A percentile compares a stretch with the other conserved stretches of the same genome.
Evolutionary conservation across 1,284 basidiomycete genomes (phyloP).

Genomic region (Ganoderma lingzhi): DNA sequence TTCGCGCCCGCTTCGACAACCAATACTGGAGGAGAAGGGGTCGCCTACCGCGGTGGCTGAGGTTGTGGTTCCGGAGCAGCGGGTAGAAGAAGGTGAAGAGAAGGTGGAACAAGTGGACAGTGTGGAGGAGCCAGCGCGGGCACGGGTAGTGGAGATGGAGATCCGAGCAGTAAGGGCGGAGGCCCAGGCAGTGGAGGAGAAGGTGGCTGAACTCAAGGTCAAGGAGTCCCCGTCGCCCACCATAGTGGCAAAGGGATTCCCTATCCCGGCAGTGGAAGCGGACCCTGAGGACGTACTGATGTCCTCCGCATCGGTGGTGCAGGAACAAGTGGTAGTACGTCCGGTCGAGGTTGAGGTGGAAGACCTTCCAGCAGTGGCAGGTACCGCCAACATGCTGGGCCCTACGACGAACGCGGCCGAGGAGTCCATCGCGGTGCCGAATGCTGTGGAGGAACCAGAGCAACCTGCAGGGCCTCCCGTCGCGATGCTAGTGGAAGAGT

Average conservation of each 20-base stretch:
- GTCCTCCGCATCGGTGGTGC: neutral
- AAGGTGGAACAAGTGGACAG: neutral
- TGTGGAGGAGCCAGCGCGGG: neutral
- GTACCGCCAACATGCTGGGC: neutral
- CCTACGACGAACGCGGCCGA: neutral
- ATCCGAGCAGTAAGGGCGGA: neutral
- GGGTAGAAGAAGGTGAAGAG: neutral
- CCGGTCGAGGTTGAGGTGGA: neutral
- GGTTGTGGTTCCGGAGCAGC: neutral
- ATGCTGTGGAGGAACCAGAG: slow-evolving; percentile 16
- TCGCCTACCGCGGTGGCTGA: neutral
- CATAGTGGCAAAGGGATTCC: neutral
- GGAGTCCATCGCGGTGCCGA: no score
- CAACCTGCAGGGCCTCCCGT: neutral
- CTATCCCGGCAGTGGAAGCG: neutral
- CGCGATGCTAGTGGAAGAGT: neutral
- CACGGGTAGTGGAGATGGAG: neutral
- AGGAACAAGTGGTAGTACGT: neutral
- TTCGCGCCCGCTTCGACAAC: neutral
- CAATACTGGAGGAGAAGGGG: neutral
- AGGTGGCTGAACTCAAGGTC: neutral
- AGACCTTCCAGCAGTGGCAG: neutral
- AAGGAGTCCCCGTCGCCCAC: neutral
- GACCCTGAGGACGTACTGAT: neutral
- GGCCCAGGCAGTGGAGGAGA: neutral